Conservation (phyloP, 495 filamentous ascomycete species). For the Aspergillus kassunensis region DNA sequence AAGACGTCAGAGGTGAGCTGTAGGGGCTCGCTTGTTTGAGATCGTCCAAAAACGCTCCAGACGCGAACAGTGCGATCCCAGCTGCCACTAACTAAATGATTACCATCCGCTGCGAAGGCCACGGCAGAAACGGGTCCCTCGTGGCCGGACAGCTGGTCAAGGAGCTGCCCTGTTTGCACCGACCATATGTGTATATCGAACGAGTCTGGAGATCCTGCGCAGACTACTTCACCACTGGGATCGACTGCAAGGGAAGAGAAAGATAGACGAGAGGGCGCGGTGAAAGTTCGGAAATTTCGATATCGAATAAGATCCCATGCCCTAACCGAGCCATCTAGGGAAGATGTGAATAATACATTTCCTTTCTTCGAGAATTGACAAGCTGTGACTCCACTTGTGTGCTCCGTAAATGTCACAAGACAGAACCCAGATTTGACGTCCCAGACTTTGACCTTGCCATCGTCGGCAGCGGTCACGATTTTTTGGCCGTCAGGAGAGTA, state of each 20-base stretch:
- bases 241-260: constrained; percentile 96
- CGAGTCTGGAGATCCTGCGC: constrained; percentile 89
- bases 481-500: constrained; percentile 93
- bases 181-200: constrained; percentile 98
- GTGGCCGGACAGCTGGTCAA: constrained; percentile 87
- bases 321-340: constrained; percentile 85
- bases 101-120: constrained; percentile 82
- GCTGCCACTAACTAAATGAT: constrained; percentile 78
- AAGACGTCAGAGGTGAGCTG: constrained; percentile 87
- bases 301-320: constrained; percentile 97
- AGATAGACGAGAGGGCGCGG: constrained; percentile 81
- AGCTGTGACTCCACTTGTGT: constrained; percentile 91
- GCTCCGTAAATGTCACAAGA: constrained; percentile 95
- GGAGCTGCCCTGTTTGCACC: constrained; percentile 92
- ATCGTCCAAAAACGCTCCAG: constrained; percentile 90
- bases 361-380: constrained; percentile 92
- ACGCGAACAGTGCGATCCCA: constrained; percentile 95
- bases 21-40: constrained; percentile 91
- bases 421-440: constrained; percentile 95
- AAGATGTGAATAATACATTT: constrained; percentile 91
- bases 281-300: constrained; percentile 95
- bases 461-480: constrained; percentile 88
- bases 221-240: constrained; percentile 90
- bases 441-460: constrained; percentile 98
- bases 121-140: constrained; percentile 88